phyloP scores from a whole-genome alignment of 768 basidiomycete genomes.

The Boletus subparvulus region DNA sequence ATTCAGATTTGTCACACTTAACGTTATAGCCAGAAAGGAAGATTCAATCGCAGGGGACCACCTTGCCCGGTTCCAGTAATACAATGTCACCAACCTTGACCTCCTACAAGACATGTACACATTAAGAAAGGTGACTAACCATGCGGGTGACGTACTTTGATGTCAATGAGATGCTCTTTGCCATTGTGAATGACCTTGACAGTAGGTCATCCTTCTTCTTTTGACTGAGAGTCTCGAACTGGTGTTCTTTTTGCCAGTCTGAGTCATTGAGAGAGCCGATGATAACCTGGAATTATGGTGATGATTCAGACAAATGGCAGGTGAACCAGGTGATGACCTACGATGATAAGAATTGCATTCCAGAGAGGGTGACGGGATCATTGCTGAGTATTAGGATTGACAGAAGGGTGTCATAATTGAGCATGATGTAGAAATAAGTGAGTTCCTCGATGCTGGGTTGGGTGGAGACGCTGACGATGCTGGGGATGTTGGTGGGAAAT shows the following conservation, averaged over 20 bases:
- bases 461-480: too few species aligned
- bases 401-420: too few species aligned
- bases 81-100: constrained; percentile 93
- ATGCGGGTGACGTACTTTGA: constrained; percentile 57
- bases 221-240: constrained; percentile 91
- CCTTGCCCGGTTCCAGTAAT: too few species aligned
- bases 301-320: neutral
- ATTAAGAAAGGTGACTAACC: constrained; percentile 2
- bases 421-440: too few species aligned
- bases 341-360: constrained; percentile 73
- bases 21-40: too few species aligned
- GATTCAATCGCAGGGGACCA: too few species aligned
- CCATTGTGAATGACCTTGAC: constrained; percentile 81
- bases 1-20: too few species aligned
- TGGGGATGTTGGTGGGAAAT: too few species aligned
- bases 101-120: constrained; percentile 50
- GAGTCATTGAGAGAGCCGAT: constrained; percentile 97
- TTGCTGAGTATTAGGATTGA: too few species aligned
- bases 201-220: constrained; percentile 92
- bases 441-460: too few species aligned
- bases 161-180: constrained; percentile 68
- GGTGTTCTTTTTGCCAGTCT: constrained; percentile 98
- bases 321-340: constrained; percentile 41
- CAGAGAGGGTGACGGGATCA: too few species aligned
- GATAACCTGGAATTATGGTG: constrained; percentile 54